Base-by-base conservation (phyloP, 257 asterid species). In the Solanum bulbocastanum region DNA sequence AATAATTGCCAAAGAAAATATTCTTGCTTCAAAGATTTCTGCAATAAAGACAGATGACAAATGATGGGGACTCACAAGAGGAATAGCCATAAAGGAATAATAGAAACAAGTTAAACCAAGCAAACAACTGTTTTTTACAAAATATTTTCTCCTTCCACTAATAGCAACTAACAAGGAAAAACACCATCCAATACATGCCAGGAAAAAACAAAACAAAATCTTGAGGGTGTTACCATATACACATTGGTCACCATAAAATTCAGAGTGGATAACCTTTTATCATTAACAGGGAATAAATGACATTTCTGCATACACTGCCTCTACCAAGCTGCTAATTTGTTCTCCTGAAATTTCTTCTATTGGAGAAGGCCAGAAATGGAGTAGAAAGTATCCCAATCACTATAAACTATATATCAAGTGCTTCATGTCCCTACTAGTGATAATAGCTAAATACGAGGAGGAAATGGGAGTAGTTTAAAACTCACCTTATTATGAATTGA, bases 1-100 rank as follows among this genome's bases (percentile, higher is more conserved):
- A 91, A 92, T 44, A 96, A 93, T 92, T 97, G 98, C 99, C 99
- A 97, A 40, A 96, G 95, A 90, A 86, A 93, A 92, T 97, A 96
- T 44, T 96, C 99, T 89, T 91, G 96, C 97, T 97, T 96, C 92
- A 92, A 86, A 30, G 95, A 89, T 97, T 94, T 96, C 99, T 96
- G 98, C 92, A 90, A 69, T 91, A 90, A 36, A 86, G 84, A 39
- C 42, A 82, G 25, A 33, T 27, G 44, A 82, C 8, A 4, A 56
- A 30, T 49, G 27, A 49, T 20, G 15, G 66, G 62, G 30, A 49
- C 44, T 30, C 37, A 82, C 69, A 27, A 20, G 65, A 20, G 40
- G 86, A 82, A 52, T 10, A 82, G 69, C 86, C 68, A 49, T 56
- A 16, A 82, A 52, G 44, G 42, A 82, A 49, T 82, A 49, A 49